Base-by-base conservation (phyloP, 2,329 filamentous ascomycete genomes). In the Ophioceras dolichostomum region DNA sequence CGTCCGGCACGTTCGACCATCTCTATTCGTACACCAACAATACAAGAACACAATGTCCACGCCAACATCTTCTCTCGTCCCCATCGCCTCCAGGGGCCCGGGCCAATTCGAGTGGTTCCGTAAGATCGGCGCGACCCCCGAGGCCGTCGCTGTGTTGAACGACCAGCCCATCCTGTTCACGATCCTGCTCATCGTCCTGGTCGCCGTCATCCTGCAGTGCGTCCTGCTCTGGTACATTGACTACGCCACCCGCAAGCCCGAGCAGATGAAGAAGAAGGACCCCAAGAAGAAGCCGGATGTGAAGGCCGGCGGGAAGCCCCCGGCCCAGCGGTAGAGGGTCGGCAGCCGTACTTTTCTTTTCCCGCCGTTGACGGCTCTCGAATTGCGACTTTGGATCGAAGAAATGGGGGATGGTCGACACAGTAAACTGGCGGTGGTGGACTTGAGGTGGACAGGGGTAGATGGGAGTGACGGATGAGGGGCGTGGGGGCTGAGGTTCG, bases 101-200 rank as follows among this genome's bases (percentile, higher is more conserved):
- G 69, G 64, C 43, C 61, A 70, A 52, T 76, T 76, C 52, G 68
- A 67, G 53, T 77, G 67, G 62, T 67, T 77, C 46, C 49, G 49
- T 48, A 64, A 58, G 41, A 66, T 77, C 47, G 73, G 73, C 54
- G 73, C 72, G 34, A 76, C 73, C 14, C 59, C 62, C 26, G 57
- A 73, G 51, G 72, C 71, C 46, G 68, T 77, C 47, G 70, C 69
- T 44, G 65, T 67, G 37, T 61, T 77, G 51, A 76, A 76, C 58
- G 70, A 76, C 49, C 73, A 77, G 54, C 72, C 73, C 17, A 58
- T 67, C 42, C 60, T 76, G 38, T 75, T 76, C 58, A 70, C 63
- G 45, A 67, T 69, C 43, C 66, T 77, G 41, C 44, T 76, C 44
- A 53, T 73, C 50, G 69, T 71, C 41, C 59, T 76, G 39, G 49